Evolutionary conservation across 1,284 basidiomycete species (phyloP).

Genomic region (Pulveroboletus sp.): DNA sequence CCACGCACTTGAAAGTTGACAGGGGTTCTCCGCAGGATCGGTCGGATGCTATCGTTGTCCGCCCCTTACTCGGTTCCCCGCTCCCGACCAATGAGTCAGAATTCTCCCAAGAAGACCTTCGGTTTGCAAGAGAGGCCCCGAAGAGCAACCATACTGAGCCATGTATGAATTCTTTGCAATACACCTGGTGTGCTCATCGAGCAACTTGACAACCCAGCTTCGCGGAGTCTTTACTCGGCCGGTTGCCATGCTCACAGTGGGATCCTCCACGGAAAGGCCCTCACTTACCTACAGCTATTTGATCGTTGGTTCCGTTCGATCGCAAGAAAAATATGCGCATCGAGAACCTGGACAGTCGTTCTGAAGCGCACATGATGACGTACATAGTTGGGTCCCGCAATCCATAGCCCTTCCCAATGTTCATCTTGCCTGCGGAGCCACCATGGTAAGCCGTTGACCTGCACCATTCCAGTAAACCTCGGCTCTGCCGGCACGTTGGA

Average conservation of each 20-base stretch:
- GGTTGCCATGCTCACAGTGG: neutral
- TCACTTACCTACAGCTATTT: neutral
- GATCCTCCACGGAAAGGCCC: neutral
- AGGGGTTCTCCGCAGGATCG: no score
- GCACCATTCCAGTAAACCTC: neutral
- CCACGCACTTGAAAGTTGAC: no score
- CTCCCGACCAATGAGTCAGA: no score
- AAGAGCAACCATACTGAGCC: neutral
- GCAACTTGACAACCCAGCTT: no score
- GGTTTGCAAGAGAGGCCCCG: no score
- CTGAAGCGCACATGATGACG: neutral
- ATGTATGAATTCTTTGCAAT: neutral
- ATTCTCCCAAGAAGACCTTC: neutral
- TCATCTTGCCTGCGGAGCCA: neutral
- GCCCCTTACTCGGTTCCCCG: no score
- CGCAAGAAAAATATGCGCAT: neutral
- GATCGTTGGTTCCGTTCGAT: neutral
- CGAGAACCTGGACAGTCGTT: neutral
- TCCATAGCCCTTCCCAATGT: neutral
- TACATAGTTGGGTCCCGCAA: neutral
- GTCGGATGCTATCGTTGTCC: no score
- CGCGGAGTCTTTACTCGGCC: neutral
- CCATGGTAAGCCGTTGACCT: neutral
- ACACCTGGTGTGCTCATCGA: neutral
- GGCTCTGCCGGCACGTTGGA: neutral